Evolutionary conservation across 2,329 filamentous ascomycete species (phyloP), one percentile per base, ranked within the genome.

Genomic region (Ophiostoma ulmi): DNA sequence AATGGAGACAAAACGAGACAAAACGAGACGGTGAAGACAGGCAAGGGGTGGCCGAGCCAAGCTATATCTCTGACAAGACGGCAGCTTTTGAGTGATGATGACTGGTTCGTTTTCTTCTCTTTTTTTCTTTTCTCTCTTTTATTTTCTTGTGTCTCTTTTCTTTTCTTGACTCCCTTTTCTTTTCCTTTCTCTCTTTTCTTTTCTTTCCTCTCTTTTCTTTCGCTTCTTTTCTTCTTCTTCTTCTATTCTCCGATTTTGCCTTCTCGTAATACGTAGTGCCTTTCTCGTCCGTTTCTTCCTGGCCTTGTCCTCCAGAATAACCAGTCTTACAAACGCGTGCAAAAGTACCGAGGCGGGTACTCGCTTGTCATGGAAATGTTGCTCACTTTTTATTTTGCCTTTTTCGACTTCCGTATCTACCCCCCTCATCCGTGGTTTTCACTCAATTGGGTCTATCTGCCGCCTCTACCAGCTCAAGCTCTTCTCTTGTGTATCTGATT

Each of bases 41-140:
- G n/a, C 26, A 61, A 58, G 52, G 55, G 61, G 35, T 65, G 63
- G 61, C 61, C 61, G 41, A 39, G 61, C 61, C 52, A 7, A 63
- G 58, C 58, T 63, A 63, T 63, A 63, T 55, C 48, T 55, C 13
- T 55, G n/a, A 22, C 31, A 22, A 14, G 31, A 63, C 8, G 55
- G 17, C 4, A 22, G 8, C 13, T 5, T 31, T 7, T 8, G 13
- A 61, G 20, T 13, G 31, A 38, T 39, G 61, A 38, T 10, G 36
- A 8, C 20, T 11, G 31, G 17, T 22, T n/a, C 3, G 11, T 31
- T 35, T 31, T 6, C 14, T 20, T 17, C 14, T 20, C 5, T 61
- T 14, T 36, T 14, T 13, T 14, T 20, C 44, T 52, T 61, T 10
- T 10, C 1, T 61, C 10, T 61, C 2, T 61, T 26, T 22, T 64